A percentile compares a stretch with the other conserved stretches of the same genome.
These are phyloP conservation scores for Cynara cardunculus DNA, from an alignment of 129 eudicot genomes.

Conservation along the genomic window DNA sequence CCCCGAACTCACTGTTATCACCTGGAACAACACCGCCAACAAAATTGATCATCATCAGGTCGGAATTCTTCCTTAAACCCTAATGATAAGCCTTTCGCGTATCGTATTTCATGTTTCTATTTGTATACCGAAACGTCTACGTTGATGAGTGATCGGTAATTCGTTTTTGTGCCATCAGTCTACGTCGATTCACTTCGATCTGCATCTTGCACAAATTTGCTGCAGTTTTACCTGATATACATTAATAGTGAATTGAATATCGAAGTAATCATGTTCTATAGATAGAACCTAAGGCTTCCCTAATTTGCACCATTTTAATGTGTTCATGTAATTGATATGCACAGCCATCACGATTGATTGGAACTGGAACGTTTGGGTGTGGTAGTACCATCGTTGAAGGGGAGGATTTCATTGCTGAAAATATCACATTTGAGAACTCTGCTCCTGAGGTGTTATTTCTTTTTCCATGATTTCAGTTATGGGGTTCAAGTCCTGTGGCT, in stretches of 20 bases:
- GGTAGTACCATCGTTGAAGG: constrained; percentile 85
- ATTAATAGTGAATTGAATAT: neutral
- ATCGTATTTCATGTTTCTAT: neutral
- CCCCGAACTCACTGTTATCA: constrained; percentile 65
- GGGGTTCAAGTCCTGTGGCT: neutral
- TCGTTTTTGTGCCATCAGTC: constrained; percentile 2
- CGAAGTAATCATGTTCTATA: neutral
- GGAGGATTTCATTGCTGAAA: constrained; percentile 93
- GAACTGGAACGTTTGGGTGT: constrained; percentile 93
- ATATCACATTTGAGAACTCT: constrained; percentile 76
- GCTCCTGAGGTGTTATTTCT: constrained; percentile 61
- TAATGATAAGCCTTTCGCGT: neutral
- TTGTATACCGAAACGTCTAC: neutral
- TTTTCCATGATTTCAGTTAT: constrained; percentile 1
- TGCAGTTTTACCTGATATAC: neutral
- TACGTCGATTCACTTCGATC: neutral
- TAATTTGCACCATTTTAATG: constrained; percentile 3
- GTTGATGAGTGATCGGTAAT: neutral
- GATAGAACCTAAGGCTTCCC: neutral
- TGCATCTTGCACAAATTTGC: neutral
- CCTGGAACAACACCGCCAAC: constrained; percentile 80
- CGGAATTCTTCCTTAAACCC: neutral
- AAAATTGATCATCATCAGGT: constrained; percentile 89
- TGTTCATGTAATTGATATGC: constrained; percentile 5
- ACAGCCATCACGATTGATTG: constrained; percentile 65